phyloP scores from a whole-genome alignment of 1,284 basidiomycete genomes.

The Boletellus deceptivus region DNA sequence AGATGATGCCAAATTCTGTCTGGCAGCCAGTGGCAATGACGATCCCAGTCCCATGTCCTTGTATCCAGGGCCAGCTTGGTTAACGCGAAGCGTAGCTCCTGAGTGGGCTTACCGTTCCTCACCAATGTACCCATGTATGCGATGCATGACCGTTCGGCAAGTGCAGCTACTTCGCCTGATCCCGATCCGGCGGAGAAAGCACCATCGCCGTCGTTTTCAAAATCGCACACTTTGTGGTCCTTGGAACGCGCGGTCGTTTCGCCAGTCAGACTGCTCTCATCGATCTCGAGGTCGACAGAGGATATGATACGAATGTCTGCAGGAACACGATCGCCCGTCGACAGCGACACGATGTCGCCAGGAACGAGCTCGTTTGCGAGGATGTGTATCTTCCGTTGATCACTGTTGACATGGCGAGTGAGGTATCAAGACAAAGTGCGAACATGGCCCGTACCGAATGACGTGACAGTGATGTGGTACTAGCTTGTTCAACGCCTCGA shows the following conservation, averaged over 20 bases:
- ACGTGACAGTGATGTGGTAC: conserved; percentile 96
- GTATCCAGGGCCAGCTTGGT: conserved; percentile 6
- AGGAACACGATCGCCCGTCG: conserved; percentile 92
- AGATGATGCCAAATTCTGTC: conserved; percentile 96
- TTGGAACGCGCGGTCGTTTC: conserved; percentile 87
- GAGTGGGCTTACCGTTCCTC: conserved; percentile 65
- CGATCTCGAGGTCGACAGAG: conserved; percentile 85
- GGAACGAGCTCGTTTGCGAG: conserved; percentile 95
- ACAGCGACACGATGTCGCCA: conserved; percentile 88
- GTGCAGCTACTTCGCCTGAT: conserved; percentile 54
- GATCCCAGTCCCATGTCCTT: conserved; percentile 82
- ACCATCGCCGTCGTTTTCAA: conserved; percentile 16
- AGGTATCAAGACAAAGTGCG: conserved; percentile 2
- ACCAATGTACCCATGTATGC: conserved; percentile 98
- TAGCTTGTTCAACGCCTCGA: conserved; percentile 94
- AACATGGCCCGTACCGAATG: conserved; percentile 54
- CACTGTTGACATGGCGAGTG: conserved; percentile 40
- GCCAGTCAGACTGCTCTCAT: conserved; percentile 94
- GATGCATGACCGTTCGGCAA: conserved; percentile 87
- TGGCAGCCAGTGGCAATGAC: conserved; percentile 88
- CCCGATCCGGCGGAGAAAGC: conserved; percentile 13
- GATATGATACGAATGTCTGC: conserved; percentile 86
- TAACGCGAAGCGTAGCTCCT: neutral
- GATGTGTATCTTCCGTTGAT: conserved; percentile 71
- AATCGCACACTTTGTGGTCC: conserved; percentile 50